phyloP scores from a whole-genome alignment of 2,329 filamentous ascomycete genomes.

The Hypoxylon sp. region DNA sequence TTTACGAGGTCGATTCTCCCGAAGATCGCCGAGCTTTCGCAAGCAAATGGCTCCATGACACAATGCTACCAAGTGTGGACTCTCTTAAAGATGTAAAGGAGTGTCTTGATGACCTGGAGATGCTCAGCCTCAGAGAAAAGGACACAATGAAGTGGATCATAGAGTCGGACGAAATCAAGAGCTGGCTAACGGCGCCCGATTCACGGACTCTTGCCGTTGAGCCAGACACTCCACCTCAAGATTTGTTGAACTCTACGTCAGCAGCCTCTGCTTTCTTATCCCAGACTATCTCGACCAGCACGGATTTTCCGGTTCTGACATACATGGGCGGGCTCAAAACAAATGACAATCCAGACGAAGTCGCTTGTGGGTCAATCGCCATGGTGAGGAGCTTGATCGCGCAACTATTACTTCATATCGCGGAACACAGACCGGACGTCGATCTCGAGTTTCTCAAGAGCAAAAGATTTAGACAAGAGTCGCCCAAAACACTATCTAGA shows the following conservation, averaged over 20 bases:
- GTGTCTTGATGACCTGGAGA: constrained; percentile 17
- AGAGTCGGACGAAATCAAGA: constrained; percentile 22
- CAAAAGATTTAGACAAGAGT: constrained; percentile 9
- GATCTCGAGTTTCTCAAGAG: constrained; percentile 27
- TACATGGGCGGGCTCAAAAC: constrained; percentile 9
- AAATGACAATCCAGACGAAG: neutral
- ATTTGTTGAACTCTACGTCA: constrained; percentile 8
- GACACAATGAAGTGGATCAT: constrained; percentile 32
- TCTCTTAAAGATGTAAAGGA: constrained; percentile 14
- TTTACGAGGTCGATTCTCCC: neutral
- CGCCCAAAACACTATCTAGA: neutral
- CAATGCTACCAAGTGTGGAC: neutral
- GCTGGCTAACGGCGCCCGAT: constrained; percentile 7
- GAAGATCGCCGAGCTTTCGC: constrained; percentile 11
- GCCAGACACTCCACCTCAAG: constrained; percentile 14
- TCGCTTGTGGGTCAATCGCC: neutral
- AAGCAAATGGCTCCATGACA: constrained; percentile 13
- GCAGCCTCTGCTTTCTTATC: constrained; percentile 22
- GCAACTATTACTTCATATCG: constrained; percentile 28
- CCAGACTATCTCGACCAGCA: constrained; percentile 15
- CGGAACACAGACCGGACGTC: constrained; percentile 1
- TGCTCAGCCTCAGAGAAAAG: constrained; percentile 20
- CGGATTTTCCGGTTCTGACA: constrained; percentile 26
- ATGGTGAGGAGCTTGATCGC: constrained; percentile 24
- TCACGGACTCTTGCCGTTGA: constrained; percentile 31